Conservation (phyloP, 768 basidiomycete genomes). For the Trametes punicea region DNA sequence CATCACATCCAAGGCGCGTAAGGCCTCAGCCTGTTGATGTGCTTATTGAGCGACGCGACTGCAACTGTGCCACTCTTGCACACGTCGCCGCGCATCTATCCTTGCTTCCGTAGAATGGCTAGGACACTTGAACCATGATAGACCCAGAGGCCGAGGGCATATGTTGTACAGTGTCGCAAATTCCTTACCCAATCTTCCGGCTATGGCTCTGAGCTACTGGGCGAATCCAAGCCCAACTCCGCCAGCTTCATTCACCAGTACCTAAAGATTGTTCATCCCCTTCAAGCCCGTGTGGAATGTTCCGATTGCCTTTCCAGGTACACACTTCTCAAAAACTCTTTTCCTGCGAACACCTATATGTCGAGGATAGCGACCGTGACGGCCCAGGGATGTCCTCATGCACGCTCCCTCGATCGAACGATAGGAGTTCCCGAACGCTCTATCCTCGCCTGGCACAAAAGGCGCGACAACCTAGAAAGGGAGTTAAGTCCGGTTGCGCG, state of each 20-base stretch:
- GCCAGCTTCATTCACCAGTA: too few species aligned
- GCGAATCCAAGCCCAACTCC: too few species aligned
- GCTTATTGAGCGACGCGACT: too few species aligned
- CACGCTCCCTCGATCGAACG: not conserved
- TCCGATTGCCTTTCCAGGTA: not conserved
- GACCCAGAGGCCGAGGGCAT: too few species aligned
- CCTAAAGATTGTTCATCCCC: not conserved
- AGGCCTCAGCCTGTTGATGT: not conserved
- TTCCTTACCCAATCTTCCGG: too few species aligned
- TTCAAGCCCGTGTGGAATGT: too few species aligned
- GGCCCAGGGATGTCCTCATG: not conserved
- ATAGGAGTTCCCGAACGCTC: slow-evolving; percentile 5
- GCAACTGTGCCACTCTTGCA: not conserved
- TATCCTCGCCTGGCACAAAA: not conserved
- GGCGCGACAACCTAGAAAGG: not conserved
- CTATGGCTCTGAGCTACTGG: too few species aligned
- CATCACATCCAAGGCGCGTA: not conserved
- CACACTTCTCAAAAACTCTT: not conserved
- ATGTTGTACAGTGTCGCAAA: too few species aligned
- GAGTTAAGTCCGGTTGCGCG: not conserved
- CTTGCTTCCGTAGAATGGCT: too few species aligned
- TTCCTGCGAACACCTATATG: slow-evolving; percentile 3
- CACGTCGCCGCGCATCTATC: too few species aligned
- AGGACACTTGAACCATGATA: too few species aligned
- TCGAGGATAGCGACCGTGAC: not conserved